Conservation (phyloP, 495 filamentous ascomycete species). For the Penicillium flavigenum region DNA sequence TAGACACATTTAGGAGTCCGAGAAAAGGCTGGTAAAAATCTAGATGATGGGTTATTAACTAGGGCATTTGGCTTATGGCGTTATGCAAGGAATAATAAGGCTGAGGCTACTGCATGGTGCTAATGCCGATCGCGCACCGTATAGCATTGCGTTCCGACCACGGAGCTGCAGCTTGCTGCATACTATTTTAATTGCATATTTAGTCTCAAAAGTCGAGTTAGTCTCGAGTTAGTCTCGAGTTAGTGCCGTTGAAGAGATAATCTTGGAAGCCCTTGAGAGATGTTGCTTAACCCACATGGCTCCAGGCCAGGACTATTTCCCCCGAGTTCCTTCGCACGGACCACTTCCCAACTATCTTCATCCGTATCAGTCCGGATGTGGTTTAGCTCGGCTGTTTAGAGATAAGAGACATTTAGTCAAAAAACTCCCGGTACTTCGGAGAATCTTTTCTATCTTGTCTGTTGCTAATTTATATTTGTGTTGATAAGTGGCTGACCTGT, state of each 20-base stretch:
- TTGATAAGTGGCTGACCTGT: not conserved
- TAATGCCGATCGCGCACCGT: not conserved
- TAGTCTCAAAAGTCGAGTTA: not conserved
- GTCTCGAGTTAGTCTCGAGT: not conserved
- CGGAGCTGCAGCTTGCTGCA: not conserved
- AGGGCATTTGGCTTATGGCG: not conserved
- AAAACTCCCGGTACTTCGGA: not conserved
- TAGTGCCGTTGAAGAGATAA: not conserved
- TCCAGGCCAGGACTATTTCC: not conserved
- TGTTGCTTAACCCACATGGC: not conserved
- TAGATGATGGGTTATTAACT: too few species aligned
- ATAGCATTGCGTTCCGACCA: not conserved
- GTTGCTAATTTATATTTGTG: slow-evolving; percentile 7
- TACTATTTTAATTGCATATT: not conserved
- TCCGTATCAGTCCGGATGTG: slow-evolving; percentile 1
- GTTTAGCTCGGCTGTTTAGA: not conserved
- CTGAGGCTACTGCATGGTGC: not conserved
- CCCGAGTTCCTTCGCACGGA: not conserved
- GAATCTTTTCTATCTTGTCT: slow-evolving; percentile 1
- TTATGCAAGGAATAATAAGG: slow-evolving; percentile 1
- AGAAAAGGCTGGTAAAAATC: too few species aligned
- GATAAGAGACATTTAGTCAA: slow-evolving; percentile 15
- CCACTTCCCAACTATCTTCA: not conserved
- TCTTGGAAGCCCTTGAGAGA: not conserved
- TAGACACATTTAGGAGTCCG: too few species aligned